Evolutionary conservation across 2,329 filamentous ascomycete genomes (phyloP).

Genomic region (Aspergillus tamarii): DNA sequence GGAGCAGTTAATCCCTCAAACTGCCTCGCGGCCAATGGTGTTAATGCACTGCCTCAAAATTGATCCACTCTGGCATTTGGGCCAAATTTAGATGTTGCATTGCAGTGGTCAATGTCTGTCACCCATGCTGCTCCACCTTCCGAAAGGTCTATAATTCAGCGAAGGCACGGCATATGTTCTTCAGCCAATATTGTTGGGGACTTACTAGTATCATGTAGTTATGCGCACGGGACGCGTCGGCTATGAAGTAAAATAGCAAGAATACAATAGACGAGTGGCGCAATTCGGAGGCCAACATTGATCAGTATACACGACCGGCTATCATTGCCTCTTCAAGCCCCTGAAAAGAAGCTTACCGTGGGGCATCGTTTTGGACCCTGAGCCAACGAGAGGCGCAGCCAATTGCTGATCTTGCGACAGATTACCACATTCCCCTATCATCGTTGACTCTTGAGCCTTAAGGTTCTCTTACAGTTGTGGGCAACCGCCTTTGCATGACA

Average conservation of each 20-base stretch:
- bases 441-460: neutral
- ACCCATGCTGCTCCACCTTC: no score
- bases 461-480: neutral
- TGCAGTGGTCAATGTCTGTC: neutral
- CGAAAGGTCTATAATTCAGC: no score
- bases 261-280: neutral
- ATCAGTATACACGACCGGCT: neutral
- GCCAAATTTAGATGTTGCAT: neutral
- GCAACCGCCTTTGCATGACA: neutral
- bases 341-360: conserved; percentile 3
- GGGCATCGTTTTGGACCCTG: neutral
- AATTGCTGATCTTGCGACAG: neutral
- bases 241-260: neutral
- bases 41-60: neutral
- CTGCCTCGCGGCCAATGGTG: neutral
- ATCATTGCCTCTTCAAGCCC: neutral
- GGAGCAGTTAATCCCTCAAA: conserved; percentile 6
- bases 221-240: neutral
- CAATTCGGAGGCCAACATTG: neutral
- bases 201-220: no score
- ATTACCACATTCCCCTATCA: neutral
- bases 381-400: conserved; percentile 1
- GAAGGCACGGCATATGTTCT: no score
- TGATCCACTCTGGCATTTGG: neutral
- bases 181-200: neutral